A percentile compares a stretch with the other conserved stretches of the same genome.
phyloP scores from a whole-genome alignment of 1,284 basidiomycete genomes.

The Rhodotorula mucilaginosa region DNA sequence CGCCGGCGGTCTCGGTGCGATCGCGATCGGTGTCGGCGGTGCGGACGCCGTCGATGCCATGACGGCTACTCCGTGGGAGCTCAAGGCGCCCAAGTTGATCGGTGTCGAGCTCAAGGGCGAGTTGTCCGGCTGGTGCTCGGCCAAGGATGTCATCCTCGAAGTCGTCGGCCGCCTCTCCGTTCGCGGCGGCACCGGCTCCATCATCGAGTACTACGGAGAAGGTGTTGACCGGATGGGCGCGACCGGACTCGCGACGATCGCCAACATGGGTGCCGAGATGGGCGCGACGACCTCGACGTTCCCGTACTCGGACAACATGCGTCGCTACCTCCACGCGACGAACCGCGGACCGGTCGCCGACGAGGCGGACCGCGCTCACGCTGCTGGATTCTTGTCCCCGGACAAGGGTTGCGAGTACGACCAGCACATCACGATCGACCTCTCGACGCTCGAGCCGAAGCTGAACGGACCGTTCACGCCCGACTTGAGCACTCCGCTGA shows the following conservation, averaged over 20 bases:
- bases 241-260: slow-evolving; percentile 62
- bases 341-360: slow-evolving; percentile 81
- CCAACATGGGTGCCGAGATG: slow-evolving; percentile 92
- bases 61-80: slow-evolving; percentile 97
- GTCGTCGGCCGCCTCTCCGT: slow-evolving; percentile 93
- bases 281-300: slow-evolving; percentile 98
- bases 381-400: slow-evolving; percentile 71
- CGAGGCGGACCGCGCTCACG: slow-evolving; percentile 82
- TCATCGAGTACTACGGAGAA: slow-evolving; percentile 97
- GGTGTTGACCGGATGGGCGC: slow-evolving; percentile 88
- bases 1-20: slow-evolving; percentile 93
- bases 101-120: slow-evolving; percentile 80
- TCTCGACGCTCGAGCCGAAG: slow-evolving; percentile 88
- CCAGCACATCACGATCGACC: slow-evolving; percentile 88
- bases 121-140: slow-evolving; percentile 86
- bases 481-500: slow-evolving; percentile 92
- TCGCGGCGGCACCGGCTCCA: slow-evolving; percentile 91
- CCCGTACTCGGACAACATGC: slow-evolving; percentile 86
- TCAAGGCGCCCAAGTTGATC: slow-evolving; percentile 65
- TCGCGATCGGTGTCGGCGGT: slow-evolving; percentile 97
- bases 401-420: slow-evolving; percentile 93
- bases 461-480: slow-evolving; percentile 98
- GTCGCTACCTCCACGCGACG: slow-evolving; percentile 83
- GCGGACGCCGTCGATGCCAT: slow-evolving; percentile 99
- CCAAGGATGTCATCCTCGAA: slow-evolving; percentile 95